A percentile compares a stretch with the other conserved stretches of the same genome.
phyloP scores from a whole-genome alignment of 805 yeast genomes.

The Saccharomycodes ludwigii region DNA sequence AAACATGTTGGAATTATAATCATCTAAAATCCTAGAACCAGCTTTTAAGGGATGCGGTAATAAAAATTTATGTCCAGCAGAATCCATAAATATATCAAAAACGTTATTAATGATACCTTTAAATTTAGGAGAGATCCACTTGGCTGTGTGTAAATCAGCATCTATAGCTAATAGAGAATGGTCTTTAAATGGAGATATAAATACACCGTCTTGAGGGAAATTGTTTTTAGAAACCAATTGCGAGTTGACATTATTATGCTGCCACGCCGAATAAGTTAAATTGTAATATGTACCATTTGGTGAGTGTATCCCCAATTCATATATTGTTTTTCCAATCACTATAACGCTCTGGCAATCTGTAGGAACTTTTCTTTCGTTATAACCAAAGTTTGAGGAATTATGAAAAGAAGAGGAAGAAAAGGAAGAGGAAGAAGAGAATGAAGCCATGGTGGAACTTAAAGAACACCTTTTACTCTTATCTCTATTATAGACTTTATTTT shows the following conservation, averaged over 20 bases:
- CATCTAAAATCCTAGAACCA: conserved; percentile 9
- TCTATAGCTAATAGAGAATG: conserved; percentile 68
- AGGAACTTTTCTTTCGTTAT: conserved; percentile 2
- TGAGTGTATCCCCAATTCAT: conserved; percentile 67
- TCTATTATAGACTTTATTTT: conserved; percentile 14
- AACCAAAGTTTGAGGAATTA: conserved; percentile 9
- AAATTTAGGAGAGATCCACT: conserved; percentile 59
- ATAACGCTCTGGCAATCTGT: conserved; percentile 27
- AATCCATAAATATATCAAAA: conserved; percentile 49
- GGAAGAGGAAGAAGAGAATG: conserved; percentile 4
- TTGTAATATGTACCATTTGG: conserved; percentile 66
- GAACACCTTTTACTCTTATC: conserved; percentile 4
- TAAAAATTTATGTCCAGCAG: conserved; percentile 30
- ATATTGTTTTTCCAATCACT: conserved; percentile 59
- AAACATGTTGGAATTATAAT: conserved; percentile 5
- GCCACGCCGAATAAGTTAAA: conserved; percentile 81
- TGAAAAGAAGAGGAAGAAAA: conserved; percentile 2
- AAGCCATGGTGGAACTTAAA: neutral
- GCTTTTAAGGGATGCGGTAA: conserved; percentile 56
- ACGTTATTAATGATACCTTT: conserved; percentile 65
- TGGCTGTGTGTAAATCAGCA: conserved; percentile 51
- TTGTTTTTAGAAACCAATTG: conserved; percentile 36
- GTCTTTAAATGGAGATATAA: conserved; percentile 77
- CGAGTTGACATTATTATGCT: conserved; percentile 73
- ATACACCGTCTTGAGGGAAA: conserved; percentile 57